Base-by-base conservation (phyloP, 176 grass and related monocot genomes). In the Oryza longistaminata region DNA sequence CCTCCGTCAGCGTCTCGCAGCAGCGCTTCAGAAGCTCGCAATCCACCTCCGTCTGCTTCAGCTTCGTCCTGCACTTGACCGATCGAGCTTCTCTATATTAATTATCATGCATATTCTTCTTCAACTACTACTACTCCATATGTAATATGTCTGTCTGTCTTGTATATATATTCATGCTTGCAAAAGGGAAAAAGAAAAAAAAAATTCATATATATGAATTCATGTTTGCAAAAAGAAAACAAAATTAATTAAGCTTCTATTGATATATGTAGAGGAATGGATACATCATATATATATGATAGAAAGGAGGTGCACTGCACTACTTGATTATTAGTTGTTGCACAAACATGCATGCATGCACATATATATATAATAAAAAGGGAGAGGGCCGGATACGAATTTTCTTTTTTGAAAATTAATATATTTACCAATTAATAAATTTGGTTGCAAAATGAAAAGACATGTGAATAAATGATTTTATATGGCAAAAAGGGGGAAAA, bases 41-140 rank as follows among this genome's bases (percentile, higher is more conserved):
- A 39, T 98, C 92, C 26, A 89, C 85, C 79, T 98, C 93, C 2
- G 91, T 93, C 81, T 93, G 89, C 89, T 98, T 98, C 73, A 95
- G 68, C 83, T 95, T 98, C 1, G 87, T 98, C 88, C 96, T 98
- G 85, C 76, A 74, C 42, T 10, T 50, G 16, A 11, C 17, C 45
- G 8, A 10, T 8, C 45, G 27, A 27, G 27, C 27, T 49, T 9
- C 12, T 49, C 46, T 15, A 48, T 48, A 48, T 42, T 9, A 42
- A 42, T 42, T 31, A 3, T 3, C 2, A 31, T 31, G 27, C 2
- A 31, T 31, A 31, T 31, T 31, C 29, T 35, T 42, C 7, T 42
- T 42, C 40, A 42, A 42, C 40, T 42, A 42, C 8, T 9, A 42
- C 35, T 37, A 0, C 35, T 6, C 4, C 1, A 9, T 42, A 9